These are phyloP conservation scores for Dictyostelium brefeldianum DNA, from an alignment of 78 protist species.

Conservation along the genomic window DNA sequence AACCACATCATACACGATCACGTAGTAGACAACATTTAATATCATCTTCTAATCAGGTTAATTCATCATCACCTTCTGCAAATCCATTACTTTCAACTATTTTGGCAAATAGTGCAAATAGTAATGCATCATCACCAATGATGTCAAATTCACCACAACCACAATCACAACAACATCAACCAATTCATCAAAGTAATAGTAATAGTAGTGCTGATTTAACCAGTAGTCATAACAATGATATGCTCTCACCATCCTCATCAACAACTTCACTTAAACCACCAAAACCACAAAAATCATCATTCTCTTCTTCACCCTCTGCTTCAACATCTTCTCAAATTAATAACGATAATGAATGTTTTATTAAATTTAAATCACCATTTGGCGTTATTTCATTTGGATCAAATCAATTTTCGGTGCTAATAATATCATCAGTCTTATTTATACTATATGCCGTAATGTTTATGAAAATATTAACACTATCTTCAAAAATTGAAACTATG, in stretches of 20 bases:
- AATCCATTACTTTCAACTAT: not conserved
- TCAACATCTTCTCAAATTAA: too few species aligned
- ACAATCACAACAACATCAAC: not conserved
- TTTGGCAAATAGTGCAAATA: not conserved
- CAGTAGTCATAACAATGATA: not conserved
- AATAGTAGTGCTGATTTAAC: not conserved
- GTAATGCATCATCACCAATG: not conserved
- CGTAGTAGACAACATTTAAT: constrained; percentile 61
- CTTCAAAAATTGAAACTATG: constrained; percentile 58
- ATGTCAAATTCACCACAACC: not conserved
- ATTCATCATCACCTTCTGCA: not conserved
- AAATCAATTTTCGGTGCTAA: not conserved
- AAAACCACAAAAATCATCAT: not conserved
- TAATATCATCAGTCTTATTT: not conserved
- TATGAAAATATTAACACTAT: constrained; percentile 28
- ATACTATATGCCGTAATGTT: constrained; percentile 34
- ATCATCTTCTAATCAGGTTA: constrained; percentile 35
- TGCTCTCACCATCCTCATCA: not conserved
- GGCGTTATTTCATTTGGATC: constrained; percentile 9
- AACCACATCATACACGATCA: constrained; percentile 65
- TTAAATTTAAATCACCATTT: constrained; percentile 31
- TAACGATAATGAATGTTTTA: not conserved
- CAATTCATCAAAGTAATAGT: not conserved
- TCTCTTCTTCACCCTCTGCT: too few species aligned
- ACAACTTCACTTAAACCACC: not conserved